A percentile compares a stretch with the other conserved stretches of the same genome.
phyloP scores from a whole-genome alignment of 148 eudicot species.

The Linanthus parryae region DNA sequence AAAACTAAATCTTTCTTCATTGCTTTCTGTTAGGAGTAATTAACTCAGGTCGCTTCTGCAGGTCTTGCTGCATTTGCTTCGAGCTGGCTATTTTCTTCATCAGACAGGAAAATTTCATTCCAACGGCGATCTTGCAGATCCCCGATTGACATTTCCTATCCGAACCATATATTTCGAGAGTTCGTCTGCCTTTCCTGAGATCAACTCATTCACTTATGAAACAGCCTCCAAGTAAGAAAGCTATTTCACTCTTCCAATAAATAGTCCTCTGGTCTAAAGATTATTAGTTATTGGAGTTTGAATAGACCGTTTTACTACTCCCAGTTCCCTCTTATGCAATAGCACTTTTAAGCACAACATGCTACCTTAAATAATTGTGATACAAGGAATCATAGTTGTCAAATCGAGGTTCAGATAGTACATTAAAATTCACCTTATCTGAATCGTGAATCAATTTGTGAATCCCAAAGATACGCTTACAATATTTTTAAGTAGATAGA shows the following conservation, averaged over 20 bases:
- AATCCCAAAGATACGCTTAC: too few species aligned
- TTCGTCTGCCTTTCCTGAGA: constrained; percentile 74
- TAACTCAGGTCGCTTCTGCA: constrained; percentile 17
- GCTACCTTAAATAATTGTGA: too few species aligned
- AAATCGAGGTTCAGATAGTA: too few species aligned
- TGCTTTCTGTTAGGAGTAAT: background rate
- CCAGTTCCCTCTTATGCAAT: too few species aligned
- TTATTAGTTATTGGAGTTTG: too few species aligned
- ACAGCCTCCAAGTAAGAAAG: constrained; percentile 60
- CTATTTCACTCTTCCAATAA: constrained; percentile 7
- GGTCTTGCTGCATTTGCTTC: constrained; percentile 90
- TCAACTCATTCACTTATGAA: constrained; percentile 89
- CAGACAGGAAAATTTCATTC: constrained; percentile 24
- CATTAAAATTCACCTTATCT: too few species aligned
- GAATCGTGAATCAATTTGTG: too few species aligned
- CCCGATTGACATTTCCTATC: constrained; percentile 52
- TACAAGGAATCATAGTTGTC: too few species aligned
- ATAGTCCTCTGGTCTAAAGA: too few species aligned
- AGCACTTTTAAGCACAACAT: too few species aligned
- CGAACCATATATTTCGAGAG: constrained; percentile 93
- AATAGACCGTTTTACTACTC: too few species aligned
- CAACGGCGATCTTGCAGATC: constrained; percentile 30
- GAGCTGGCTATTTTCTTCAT: constrained; percentile 85
- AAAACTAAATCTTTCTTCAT: background rate
- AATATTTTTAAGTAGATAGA: too few species aligned